A percentile compares a stretch with the other conserved stretches of the same genome.
phyloP scores from a whole-genome alignment of 2,329 filamentous ascomycete species.

The Hyphodiscus sp. region DNA sequence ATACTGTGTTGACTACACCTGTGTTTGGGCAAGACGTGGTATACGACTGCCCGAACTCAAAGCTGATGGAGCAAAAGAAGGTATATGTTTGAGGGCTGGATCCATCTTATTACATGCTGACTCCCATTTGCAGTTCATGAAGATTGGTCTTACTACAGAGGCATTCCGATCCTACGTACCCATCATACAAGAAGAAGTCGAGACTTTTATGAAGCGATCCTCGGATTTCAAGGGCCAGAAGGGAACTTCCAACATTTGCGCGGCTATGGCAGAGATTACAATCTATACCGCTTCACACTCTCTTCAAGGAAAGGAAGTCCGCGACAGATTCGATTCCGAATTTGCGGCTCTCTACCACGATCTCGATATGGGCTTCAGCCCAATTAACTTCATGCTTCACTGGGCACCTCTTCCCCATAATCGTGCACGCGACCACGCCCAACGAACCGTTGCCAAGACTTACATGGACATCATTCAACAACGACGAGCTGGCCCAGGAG shows the following conservation, averaged over 20 bases:
- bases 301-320: constrained; percentile 78
- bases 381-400: constrained; percentile 84
- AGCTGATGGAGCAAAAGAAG: constrained; percentile 96
- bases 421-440: constrained; percentile 70
- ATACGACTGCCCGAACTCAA: constrained; percentile 85
- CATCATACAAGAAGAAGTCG: constrained; percentile 69
- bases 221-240: constrained; percentile 60
- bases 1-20: constrained; percentile 66
- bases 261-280: constrained; percentile 77
- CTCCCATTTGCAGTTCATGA: constrained; percentile 57
- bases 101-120: constrained; percentile 11
- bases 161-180: constrained; percentile 70
- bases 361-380: constrained; percentile 82
- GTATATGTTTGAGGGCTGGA: constrained; percentile 37
- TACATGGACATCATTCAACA: constrained; percentile 78
- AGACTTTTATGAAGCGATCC: constrained; percentile 63
- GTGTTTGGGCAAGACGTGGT: constrained; percentile 81
- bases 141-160: constrained; percentile 69
- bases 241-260: constrained; percentile 65
- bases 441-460: constrained; percentile 71
- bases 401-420: constrained; percentile 90
- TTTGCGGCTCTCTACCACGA: constrained; percentile 83
- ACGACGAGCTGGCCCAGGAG: constrained; percentile 45
- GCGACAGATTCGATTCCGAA: constrained; percentile 69
- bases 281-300: constrained; percentile 85